Base-by-base conservation (phyloP, 2,329 filamentous ascomycete genomes). In the Dothistroma pini region DNA sequence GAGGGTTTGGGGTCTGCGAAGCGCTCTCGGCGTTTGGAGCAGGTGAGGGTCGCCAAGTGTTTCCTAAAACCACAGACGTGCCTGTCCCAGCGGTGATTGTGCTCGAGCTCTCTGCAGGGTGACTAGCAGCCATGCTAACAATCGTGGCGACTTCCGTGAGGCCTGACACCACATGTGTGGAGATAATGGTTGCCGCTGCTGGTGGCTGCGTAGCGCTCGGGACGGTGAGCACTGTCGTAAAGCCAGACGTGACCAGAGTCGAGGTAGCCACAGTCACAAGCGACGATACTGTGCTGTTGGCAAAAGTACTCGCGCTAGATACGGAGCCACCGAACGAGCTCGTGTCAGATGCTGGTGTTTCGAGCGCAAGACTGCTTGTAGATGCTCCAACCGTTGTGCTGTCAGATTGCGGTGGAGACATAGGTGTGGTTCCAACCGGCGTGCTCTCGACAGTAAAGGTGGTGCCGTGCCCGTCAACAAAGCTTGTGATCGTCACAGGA, bases 401-500 rank as follows among this genome's bases (percentile, higher is more conserved):
- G 54, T 63, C 59, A 54, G 55, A 41, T 52, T 41, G 58, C 32
- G 22, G 50, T 52, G 49, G 38, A n/a, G 57, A 59, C 50, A 25
- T 59, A 25, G 59, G 59, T n/a, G 54, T 63, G n/a, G 54, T 58
- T 41, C 54, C 54, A 35, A 48, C 41, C 7, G 48, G 53, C 9
- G 57, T 55, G 35, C 35, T 57, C 25, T 49, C 48, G n/a, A 66
- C 25, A 8, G 56, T 60, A 25, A 62, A 54, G 12, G 61, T 62
- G 25, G 61, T 66, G 51, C 59, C 61, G 2, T 41, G 53, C 14
- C 61, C 63, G 31, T 58, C 59, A 9, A 62, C n/a, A 32, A 63
- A 58, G 49, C 58, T 66, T 44, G 59, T 66, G 7, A 63, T 55
- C 9, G 63, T 66, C 31, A 56, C 31, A 10, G 51, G n/a, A 31